Evolutionary conservation across 2,329 filamentous ascomycete species (phyloP), one percentile per base, ranked within the genome.

Genomic region (Talaromyces pinophilus): DNA sequence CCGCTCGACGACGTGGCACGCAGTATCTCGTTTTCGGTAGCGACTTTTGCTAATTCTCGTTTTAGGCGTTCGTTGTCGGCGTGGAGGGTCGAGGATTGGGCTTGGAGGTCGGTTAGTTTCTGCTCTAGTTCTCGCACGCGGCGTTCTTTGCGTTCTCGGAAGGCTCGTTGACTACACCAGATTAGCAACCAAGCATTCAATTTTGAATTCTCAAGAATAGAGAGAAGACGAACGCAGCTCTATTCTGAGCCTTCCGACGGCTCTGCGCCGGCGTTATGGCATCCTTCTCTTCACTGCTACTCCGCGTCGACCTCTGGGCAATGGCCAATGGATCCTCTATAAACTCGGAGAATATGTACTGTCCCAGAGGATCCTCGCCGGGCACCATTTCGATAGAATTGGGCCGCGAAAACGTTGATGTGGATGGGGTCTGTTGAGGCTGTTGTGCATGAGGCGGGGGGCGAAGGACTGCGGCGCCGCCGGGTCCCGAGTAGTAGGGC

Each of bases 71-170:
- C 92, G 75, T 97, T 97, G 77, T 97, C 93, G 54, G 89, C 87
- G 48, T 89, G 86, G 0, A 95, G 86, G 40, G 87, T 85, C 64
- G 88, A 86, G 62, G 92, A 90, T 60, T 89, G 88, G 67, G 88
- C 87, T 75, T 96, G 90, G 38, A 97, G 87, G 59, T 83, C 85
- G 60, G 87, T 89, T 33, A 98, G 88, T 77, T 96, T 95, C 66
- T 88, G 87, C 79, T 98, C 93, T 28, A 98, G 88, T 68, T 98
- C 93, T 77, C 93, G 93, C 69, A 98, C 93, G 74, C 96, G 93
- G 66, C 89, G 90, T 78, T 98, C 94, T 79, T 98, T 98, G 71
- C 94, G 90, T 79, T 98, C 94, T 68, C 94, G 92, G 78, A 98
- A 98, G 38, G 95, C 94, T 72, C 94, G 90, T 84, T 98, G 95